Percentiles rank a stretch among this genome's conserved stretches.
phyloP scores from a whole-genome alignment of 1,284 basidiomycete genomes.

The Peniophora sp. region DNA sequence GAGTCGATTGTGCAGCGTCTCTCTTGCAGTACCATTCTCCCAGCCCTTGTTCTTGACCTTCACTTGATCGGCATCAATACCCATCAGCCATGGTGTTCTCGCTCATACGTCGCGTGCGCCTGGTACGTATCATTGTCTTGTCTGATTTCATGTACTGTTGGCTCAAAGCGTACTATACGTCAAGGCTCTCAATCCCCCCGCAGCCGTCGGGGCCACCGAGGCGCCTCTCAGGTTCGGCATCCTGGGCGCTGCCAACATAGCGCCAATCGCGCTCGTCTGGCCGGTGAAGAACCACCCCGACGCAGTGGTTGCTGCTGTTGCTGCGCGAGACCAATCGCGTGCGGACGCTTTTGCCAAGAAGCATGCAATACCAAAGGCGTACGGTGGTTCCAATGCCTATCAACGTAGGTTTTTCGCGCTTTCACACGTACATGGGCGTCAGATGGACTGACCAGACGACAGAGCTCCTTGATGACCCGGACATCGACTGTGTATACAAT shows the following conservation, averaged over 20 bases:
- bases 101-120: too few species aligned
- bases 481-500: constrained; percentile 58
- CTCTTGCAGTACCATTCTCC: too few species aligned
- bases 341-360: constrained; percentile 51
- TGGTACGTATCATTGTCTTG: too few species aligned
- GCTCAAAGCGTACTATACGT: too few species aligned
- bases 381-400: constrained; percentile 42
- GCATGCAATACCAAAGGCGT: constrained; percentile 46
- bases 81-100: too few species aligned
- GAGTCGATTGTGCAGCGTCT: too few species aligned
- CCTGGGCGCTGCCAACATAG: constrained; percentile 59
- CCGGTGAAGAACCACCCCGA: constrained; percentile 54
- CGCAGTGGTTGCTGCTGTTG: constrained; percentile 50
- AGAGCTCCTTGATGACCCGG: constrained; percentile 54
- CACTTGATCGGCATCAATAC: too few species aligned
- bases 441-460: constrained; percentile 1
- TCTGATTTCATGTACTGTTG: too few species aligned
- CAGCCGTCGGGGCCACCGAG: constrained; percentile 1
- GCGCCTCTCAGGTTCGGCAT: constrained; percentile 47
- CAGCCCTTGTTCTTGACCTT: too few species aligned
- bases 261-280: constrained; percentile 44
- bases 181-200: too few species aligned
- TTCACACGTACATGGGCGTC: constrained; percentile 1
- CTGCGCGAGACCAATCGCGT: constrained; percentile 45
- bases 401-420: constrained; percentile 30